These are phyloP conservation scores for Phytophthora sojae DNA, from an alignment of 352 stramenopile genomes.

Conservation along the genomic window DNA sequence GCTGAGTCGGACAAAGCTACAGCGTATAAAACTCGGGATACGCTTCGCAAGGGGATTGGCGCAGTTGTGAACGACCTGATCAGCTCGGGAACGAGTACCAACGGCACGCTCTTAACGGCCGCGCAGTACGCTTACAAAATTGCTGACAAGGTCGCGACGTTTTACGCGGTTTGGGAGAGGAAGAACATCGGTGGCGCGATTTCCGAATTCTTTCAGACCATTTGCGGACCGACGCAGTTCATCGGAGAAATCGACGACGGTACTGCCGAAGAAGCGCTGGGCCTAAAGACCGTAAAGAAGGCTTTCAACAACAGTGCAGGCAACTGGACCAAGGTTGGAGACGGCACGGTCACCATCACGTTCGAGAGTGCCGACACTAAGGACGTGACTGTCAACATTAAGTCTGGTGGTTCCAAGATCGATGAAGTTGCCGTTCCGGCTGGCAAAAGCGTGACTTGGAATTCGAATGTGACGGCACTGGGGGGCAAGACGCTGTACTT, in stretches of 20 bases:
- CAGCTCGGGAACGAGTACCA: slow-evolving; percentile 47
- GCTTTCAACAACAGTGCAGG: slow-evolving; percentile 53
- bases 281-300: slow-evolving; percentile 43
- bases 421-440: slow-evolving; percentile 38
- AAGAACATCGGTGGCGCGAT: slow-evolving; percentile 52
- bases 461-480: slow-evolving; percentile 35
- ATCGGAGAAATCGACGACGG: slow-evolving; percentile 60
- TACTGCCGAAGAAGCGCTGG: slow-evolving; percentile 49
- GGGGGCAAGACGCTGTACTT: slow-evolving; percentile 52
- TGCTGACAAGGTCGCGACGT: slow-evolving; percentile 49
- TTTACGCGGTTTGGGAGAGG: slow-evolving; percentile 54
- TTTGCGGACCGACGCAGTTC: slow-evolving; percentile 58
- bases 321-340: slow-evolving; percentile 39
- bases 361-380: slow-evolving; percentile 43
- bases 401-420: slow-evolving; percentile 41
- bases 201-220: slow-evolving; percentile 60
- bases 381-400: slow-evolving; percentile 52
- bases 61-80: slow-evolving; percentile 59
- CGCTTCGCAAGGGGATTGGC: slow-evolving; percentile 54
- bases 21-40: slow-evolving; percentile 46
- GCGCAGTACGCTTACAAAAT: slow-evolving; percentile 52
- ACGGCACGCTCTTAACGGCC: slow-evolving; percentile 38
- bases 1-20: slow-evolving; percentile 27
- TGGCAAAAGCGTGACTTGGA: slow-evolving; percentile 46
- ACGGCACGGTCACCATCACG: slow-evolving; percentile 42